Base-by-base conservation (phyloP, 345 rosid species). In the Nasturtium officinale region DNA sequence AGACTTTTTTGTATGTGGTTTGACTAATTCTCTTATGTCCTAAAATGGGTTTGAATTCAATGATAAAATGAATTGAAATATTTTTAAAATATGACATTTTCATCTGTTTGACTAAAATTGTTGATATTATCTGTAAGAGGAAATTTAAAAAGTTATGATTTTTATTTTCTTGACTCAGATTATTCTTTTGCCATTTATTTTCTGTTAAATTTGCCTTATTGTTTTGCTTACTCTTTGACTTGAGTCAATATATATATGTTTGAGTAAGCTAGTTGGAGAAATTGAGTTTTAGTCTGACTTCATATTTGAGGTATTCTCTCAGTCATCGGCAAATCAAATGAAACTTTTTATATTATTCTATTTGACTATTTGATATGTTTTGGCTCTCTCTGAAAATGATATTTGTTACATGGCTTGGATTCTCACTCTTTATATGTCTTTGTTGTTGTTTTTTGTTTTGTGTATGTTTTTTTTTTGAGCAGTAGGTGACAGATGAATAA, bases 401-500 rank as follows among this genome's bases (percentile, higher is more conserved):
- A 35, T 51, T 9, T 56, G 23, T 54, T 56, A 69, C 64, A 43
- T 56, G 9, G 64, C 12, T 58, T 57, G 17, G 29, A 26, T 71
- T 51, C 42, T 25, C 25, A 57, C 29, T 16, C 62, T 55, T 55
- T 57, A 32, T 30, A 18, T 55, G 51, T 9, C 21, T 29, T 28
- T 32, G 38, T 62, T 65, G 50, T 69, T 68, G 20, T 46, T 15
- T 32, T 28, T n/a, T n/a, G 12, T 29, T 3, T 35, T 50, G 7
- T 65, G 21, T 67, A 40, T 40, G 23, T 42, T 30, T 28, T 17
- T 37, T 33, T 62, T 26, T 61, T 9, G 5, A 17, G 43, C 83
- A 82, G 78, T 65, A 46, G 23, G 75, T 64, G 79, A 75, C 61
- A 79, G 43, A 74, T 86, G 86, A 81, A 53, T 69, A 78, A 77